These are phyloP conservation scores for Alternaria alternata DNA, from an alignment of 2,329 filamentous ascomycete species.

Conservation along the genomic window DNA sequence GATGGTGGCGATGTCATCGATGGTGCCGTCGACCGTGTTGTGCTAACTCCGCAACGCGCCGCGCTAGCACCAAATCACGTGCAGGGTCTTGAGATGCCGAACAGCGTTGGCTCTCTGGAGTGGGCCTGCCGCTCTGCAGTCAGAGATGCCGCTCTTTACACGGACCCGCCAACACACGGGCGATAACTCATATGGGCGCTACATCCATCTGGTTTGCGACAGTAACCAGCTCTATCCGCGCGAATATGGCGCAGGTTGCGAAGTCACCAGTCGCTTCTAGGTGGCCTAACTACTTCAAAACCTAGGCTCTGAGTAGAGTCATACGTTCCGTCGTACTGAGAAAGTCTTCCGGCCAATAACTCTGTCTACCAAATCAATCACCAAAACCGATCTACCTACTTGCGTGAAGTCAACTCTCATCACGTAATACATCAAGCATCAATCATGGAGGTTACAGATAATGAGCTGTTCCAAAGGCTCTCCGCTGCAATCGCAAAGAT, in stretches of 20 bases:
- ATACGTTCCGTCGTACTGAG: constrained; percentile 1
- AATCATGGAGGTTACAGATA: constrained; percentile 22
- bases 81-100: constrained; percentile 12
- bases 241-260: background rate
- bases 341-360: background rate
- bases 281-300: background rate
- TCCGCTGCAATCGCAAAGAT: constrained; percentile 35
- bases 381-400: background rate
- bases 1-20: constrained; percentile 33
- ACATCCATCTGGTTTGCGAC: background rate
- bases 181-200: background rate
- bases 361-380: background rate
- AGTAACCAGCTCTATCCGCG: background rate
- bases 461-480: constrained; percentile 28
- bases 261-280: constrained; percentile 8
- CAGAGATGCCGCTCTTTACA: constrained; percentile 5
- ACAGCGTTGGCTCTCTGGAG: background rate
- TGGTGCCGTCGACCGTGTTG: constrained; percentile 29
- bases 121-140: background rate
- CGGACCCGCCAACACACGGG: background rate
- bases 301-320: constrained; percentile 4
- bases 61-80: constrained; percentile 40
- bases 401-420: background rate
- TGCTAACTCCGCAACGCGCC: constrained; percentile 28
- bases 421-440: background rate